Conservation (phyloP, 495 filamentous ascomycete genomes). For the Clohesyomyces aquaticus region DNA sequence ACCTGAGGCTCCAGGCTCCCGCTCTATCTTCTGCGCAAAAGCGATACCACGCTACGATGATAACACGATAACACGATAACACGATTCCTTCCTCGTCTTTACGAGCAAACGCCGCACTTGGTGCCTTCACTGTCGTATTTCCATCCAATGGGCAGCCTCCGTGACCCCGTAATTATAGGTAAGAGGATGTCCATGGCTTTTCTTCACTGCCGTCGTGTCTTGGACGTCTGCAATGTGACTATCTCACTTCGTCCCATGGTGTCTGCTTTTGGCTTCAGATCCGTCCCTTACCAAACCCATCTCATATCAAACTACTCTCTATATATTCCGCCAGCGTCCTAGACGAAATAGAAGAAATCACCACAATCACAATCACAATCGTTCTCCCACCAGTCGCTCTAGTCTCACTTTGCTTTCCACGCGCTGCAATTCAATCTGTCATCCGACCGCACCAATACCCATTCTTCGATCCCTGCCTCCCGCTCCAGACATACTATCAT, state of each 20-base stretch:
- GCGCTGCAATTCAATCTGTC: no score
- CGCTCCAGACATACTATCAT: no score
- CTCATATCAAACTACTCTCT: background rate
- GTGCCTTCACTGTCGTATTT: background rate
- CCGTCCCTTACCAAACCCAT: background rate
- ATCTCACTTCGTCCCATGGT: background rate
- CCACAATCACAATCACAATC: no score
- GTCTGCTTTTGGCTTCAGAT: background rate
- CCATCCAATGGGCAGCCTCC: background rate
- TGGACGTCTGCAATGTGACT: background rate
- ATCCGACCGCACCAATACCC: no score
- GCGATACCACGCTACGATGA: no score
- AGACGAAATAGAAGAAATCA: no score
- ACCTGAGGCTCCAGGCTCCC: background rate
- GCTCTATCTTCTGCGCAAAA: no score
- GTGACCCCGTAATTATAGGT: background rate
- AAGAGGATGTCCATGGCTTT: background rate
- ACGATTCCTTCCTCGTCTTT: background rate
- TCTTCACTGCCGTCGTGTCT: background rate
- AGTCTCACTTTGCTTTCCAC: no score
- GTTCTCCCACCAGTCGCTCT: no score
- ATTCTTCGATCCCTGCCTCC: no score
- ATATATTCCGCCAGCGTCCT: no score
- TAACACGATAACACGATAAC: background rate
- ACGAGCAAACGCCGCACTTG: background rate